Percentiles rank a stretch among this genome's conserved stretches.
These are phyloP conservation scores for Lichina pygmaea DNA, from an alignment of 495 filamentous ascomycete genomes.

Conservation along the genomic window DNA sequence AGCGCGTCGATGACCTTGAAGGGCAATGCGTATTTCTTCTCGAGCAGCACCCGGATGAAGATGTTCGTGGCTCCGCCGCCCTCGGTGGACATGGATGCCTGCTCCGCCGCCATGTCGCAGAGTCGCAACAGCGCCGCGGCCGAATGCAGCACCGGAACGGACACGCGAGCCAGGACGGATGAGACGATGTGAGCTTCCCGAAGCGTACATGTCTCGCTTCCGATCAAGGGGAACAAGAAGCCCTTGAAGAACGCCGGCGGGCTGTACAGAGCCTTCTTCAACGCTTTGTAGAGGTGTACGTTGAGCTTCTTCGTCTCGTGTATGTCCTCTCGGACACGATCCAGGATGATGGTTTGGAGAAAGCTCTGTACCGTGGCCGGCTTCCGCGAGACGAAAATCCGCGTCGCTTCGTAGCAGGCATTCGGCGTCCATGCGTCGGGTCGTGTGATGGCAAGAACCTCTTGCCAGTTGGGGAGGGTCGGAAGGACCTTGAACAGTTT, in stretches of 20 bases:
- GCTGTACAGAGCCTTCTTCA: constrained; percentile 88
- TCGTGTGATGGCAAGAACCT: constrained; percentile 53
- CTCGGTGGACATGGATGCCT: constrained; percentile 42
- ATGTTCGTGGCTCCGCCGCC: constrained; percentile 67
- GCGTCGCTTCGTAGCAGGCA: constrained; percentile 60
- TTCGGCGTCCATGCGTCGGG: constrained; percentile 76
- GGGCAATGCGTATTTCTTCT: constrained; percentile 91
- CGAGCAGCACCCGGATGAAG: constrained; percentile 72
- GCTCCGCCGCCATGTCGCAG: constrained; percentile 78
- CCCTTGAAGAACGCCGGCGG: constrained; percentile 95
- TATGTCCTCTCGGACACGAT: constrained; percentile 71
- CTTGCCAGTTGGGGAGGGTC: constrained; percentile 70
- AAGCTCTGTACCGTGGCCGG: constrained; percentile 53
- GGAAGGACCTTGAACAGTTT: constrained; percentile 96
- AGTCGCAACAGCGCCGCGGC: constrained; percentile 73
- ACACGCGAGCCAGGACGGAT: constrained; percentile 52
- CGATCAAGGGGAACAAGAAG: constrained; percentile 69
- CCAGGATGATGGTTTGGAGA: constrained; percentile 54
- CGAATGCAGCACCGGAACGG: constrained; percentile 71
- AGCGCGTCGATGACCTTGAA: constrained; percentile 84
- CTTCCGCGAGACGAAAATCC: constrained; percentile 65
- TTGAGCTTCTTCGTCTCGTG: constrained; percentile 75
- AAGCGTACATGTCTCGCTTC: constrained; percentile 51
- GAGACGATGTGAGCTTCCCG: constrained; percentile 79
- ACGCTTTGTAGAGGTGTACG: constrained; percentile 72